Conservation (phyloP, 2,329 filamentous ascomycete genomes). For the Ophiocordyceps camponoti-saundersi region DNA sequence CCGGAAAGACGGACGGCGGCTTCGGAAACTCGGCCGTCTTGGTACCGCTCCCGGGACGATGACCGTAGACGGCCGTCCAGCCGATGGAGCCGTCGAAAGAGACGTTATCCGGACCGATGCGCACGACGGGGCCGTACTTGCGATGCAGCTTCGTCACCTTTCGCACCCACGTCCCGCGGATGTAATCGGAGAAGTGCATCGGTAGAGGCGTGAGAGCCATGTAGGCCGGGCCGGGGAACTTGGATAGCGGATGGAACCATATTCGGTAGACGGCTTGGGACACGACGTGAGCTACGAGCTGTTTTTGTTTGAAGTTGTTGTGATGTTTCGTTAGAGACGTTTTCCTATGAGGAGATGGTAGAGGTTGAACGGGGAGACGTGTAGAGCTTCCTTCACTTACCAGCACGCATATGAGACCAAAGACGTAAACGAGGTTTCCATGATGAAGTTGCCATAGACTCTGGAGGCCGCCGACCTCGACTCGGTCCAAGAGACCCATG, state of each 20-base stretch:
- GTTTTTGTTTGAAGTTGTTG: background rate
- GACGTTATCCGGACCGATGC: conserved; percentile 22
- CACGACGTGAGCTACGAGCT: background rate
- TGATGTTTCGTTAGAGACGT: background rate
- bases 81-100: conserved; percentile 13
- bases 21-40: conserved; percentile 4
- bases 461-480: background rate
- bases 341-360: no score
- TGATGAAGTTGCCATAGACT: background rate
- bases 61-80: conserved; percentile 17
- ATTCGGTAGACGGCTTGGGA: conserved; percentile 7
- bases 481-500: background rate
- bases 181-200: conserved; percentile 5
- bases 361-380: background rate
- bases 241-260: conserved; percentile 13
- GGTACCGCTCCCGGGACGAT: conserved; percentile 5
- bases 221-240: conserved; percentile 11
- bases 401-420: background rate
- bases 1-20: conserved; percentile 1
- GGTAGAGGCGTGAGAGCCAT: conserved; percentile 7
- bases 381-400: background rate
- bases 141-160: conserved; percentile 5
- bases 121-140: conserved; percentile 18
- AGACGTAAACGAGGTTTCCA: background rate
- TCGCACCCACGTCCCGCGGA: conserved; percentile 8